phyloP scores from a whole-genome alignment of 2,329 filamentous ascomycete species.

The Cephalotrichum gorgonifer region DNA sequence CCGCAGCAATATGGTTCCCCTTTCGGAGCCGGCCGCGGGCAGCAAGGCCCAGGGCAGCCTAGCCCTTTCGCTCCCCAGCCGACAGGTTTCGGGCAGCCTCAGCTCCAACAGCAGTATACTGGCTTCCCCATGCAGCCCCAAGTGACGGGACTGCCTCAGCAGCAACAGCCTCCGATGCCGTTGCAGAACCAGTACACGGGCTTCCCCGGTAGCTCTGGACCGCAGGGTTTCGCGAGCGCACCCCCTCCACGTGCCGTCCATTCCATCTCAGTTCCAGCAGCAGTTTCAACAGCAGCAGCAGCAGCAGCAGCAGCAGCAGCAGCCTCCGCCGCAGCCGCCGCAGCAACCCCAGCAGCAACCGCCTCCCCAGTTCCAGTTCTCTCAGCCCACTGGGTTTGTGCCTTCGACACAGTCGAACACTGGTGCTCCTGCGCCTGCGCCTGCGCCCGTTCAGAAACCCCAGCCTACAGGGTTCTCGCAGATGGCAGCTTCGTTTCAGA shows the following conservation, averaged over 20 bases:
- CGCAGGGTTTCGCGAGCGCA: slow-evolving; percentile 50
- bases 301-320: slow-evolving; percentile 36
- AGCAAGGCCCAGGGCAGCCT: slow-evolving; percentile 37
- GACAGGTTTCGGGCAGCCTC: slow-evolving; percentile 43
- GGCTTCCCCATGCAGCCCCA: slow-evolving; percentile 45
- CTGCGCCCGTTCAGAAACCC: slow-evolving; percentile 52
- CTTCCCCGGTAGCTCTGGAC: slow-evolving; percentile 34
- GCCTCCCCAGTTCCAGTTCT: slow-evolving; percentile 27
- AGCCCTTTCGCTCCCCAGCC: slow-evolving; percentile 47
- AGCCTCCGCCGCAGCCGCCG: slow-evolving; percentile 29
- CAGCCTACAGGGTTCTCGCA: slow-evolving; percentile 56
- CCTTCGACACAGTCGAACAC: slow-evolving; percentile 37
- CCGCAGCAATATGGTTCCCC: slow-evolving; percentile 46
- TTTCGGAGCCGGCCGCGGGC: slow-evolving; percentile 32
- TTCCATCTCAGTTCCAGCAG: slow-evolving; percentile 49
- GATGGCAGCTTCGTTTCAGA: slow-evolving; percentile 58
- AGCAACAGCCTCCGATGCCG: slow-evolving; percentile 48
- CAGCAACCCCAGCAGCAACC: slow-evolving; percentile 29
- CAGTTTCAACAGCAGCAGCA: slow-evolving; percentile 43
- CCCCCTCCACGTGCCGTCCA: slow-evolving; percentile 50
- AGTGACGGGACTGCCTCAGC: slow-evolving; percentile 36
- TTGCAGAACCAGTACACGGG: slow-evolving; percentile 61
- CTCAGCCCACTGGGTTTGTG: slow-evolving; percentile 33
- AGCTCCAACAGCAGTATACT: slow-evolving; percentile 47
- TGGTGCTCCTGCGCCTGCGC: slow-evolving; percentile 35